These are phyloP conservation scores for Plasmodium relictum DNA, from an alignment of 169 alveolate species.

Conservation along the genomic window DNA sequence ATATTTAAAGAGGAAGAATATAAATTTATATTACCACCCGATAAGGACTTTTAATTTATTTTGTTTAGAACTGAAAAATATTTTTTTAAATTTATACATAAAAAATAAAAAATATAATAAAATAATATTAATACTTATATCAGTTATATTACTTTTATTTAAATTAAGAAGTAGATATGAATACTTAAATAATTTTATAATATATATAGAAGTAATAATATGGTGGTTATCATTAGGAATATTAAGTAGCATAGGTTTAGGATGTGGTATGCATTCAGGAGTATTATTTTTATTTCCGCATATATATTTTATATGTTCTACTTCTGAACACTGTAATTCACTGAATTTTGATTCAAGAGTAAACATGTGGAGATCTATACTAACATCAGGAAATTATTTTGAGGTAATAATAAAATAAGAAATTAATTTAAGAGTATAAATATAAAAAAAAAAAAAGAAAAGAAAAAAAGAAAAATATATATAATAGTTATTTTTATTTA, in stretches of 20 bases:
- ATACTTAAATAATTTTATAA: constrained; percentile 58
- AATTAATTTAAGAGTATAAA: not conserved
- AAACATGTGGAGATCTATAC: constrained; percentile 80
- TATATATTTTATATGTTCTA: constrained; percentile 82
- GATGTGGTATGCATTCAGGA: constrained; percentile 90
- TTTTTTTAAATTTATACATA: constrained; percentile 23
- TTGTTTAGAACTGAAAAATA: constrained; percentile 49
- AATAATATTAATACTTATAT: constrained; percentile 25
- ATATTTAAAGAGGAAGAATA: constrained; percentile 66
- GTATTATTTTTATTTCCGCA: constrained; percentile 88
- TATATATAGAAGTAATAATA: constrained; percentile 71
- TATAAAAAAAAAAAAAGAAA: not conserved
- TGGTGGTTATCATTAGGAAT: constrained; percentile 89
- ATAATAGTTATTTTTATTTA: not conserved
- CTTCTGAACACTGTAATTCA: constrained; percentile 83
- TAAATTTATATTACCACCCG: constrained; percentile 72
- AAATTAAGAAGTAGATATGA: constrained; percentile 68
- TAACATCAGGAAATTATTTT: constrained; percentile 78
- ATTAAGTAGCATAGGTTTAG: constrained; percentile 86
- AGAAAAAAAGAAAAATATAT: not conserved
- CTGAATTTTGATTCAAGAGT: constrained; percentile 83
- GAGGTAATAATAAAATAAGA: constrained; percentile 54
- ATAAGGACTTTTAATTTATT: constrained; percentile 52
- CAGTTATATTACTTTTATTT: constrained; percentile 48
- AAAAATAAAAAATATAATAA: constrained; percentile 70